A percentile compares a stretch with the other conserved stretches of the same genome.
phyloP scores from a whole-genome alignment of 176 grass and related monocot species.

The Saccharum spontaneum region DNA sequence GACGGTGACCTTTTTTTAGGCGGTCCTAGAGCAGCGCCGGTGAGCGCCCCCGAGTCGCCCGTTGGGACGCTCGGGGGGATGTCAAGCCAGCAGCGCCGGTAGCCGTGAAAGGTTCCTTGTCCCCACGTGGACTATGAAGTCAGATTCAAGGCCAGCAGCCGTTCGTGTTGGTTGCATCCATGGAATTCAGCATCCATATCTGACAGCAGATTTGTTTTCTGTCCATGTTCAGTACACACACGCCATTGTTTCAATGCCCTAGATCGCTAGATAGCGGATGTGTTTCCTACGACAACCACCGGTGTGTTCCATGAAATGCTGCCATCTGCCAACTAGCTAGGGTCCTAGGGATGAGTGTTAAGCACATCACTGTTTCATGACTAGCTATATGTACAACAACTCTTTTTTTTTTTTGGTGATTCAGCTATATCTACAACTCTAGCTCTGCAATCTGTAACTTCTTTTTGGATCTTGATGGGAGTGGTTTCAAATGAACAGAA shows the following conservation, averaged over 20 bases:
- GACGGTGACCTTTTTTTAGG: too few species aligned
- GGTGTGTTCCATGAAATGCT: background rate
- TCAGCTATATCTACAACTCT: background rate
- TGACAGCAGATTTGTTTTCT: background rate
- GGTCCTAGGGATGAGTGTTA: background rate
- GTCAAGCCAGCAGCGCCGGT: too few species aligned
- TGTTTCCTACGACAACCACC: too few species aligned
- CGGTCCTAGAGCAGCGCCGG: too few species aligned
- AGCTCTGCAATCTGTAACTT: background rate
- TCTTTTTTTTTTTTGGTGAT: too few species aligned
- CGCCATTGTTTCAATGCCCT: background rate
- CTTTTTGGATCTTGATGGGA: background rate
- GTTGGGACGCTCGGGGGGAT: too few species aligned
- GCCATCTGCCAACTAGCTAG: background rate
- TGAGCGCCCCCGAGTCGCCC: too few species aligned
- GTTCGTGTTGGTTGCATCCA: background rate
- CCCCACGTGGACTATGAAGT: conserved; percentile 18
- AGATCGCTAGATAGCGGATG: background rate
- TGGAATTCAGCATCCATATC: background rate
- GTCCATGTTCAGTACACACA: background rate
- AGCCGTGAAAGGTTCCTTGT: background rate
- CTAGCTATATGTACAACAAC: too few species aligned
- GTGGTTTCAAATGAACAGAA: background rate
- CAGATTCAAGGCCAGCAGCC: background rate
- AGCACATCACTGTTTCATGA: too few species aligned